phyloP scores from a whole-genome alignment of 306 rosid genomes.

The Rosa chinensis region DNA sequence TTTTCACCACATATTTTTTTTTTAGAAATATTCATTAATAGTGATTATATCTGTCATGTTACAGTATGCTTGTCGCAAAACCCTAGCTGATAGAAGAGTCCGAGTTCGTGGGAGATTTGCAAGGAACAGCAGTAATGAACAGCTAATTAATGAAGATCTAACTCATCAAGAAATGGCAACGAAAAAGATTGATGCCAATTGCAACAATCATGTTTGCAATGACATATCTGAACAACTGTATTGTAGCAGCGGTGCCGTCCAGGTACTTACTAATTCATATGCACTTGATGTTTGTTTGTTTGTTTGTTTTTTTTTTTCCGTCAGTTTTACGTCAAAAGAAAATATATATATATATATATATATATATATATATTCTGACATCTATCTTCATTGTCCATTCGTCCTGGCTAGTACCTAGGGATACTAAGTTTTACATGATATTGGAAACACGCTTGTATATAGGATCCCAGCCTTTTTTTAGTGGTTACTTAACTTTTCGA shows the following conservation, averaged over 20 bases:
- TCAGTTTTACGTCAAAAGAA: neutral
- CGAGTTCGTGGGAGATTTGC: constrained; percentile 98
- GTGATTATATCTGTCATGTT: neutral
- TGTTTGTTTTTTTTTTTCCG: neutral
- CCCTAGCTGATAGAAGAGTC: constrained; percentile 87
- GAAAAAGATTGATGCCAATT: constrained; percentile 31
- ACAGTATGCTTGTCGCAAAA: constrained; percentile 96
- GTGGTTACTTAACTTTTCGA: neutral
- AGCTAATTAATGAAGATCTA: constrained; percentile 33
- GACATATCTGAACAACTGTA: constrained; percentile 28
- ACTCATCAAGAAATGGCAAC: constrained; percentile 27
- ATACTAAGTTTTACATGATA: neutral
- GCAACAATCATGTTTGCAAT: constrained; percentile 9
- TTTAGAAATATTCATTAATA: neutral
- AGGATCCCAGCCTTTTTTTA: neutral
- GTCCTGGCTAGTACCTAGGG: neutral
- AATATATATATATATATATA: too few relatives aligned
- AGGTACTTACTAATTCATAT: constrained; percentile 34
- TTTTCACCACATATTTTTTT: neutral
- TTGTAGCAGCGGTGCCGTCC: constrained; percentile 39
- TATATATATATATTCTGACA: neutral
- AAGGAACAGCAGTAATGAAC: constrained; percentile 53
- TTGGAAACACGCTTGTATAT: neutral
- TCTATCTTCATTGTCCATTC: neutral
- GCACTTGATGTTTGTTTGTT: neutral